Evolutionary conservation across 2,329 filamentous ascomycete genomes (phyloP).

Genomic region (Coniochaeta sp.): DNA sequence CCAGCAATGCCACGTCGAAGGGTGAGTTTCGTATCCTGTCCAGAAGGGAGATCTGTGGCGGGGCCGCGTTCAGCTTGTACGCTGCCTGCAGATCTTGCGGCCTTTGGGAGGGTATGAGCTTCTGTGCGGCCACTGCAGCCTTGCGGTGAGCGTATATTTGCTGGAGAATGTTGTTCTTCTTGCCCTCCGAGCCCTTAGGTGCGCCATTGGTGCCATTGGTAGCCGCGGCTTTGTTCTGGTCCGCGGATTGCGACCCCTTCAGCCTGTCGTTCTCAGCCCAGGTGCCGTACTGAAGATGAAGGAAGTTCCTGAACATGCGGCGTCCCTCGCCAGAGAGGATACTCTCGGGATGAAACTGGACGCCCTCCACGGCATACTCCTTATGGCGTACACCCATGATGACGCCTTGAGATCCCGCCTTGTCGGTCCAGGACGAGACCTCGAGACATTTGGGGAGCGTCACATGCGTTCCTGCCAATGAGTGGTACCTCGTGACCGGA

Average conservation of each 20-base stretch:
- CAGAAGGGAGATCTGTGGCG: conserved; percentile 75
- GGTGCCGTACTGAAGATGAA: conserved; percentile 80
- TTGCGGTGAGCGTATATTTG: conserved; percentile 82
- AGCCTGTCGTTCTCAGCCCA: conserved; percentile 74
- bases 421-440: conserved; percentile 81
- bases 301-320: conserved; percentile 86
- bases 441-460: conserved; percentile 82
- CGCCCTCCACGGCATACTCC: conserved; percentile 83
- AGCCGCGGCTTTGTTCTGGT: conserved; percentile 11
- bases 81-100: conserved; percentile 77
- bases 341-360: conserved; percentile 97
- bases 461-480: conserved; percentile 82
- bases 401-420: conserved; percentile 68
- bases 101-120: conserved; percentile 75
- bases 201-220: not conserved
- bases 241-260: conserved; percentile 25
- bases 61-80: conserved; percentile 77
- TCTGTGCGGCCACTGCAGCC: conserved; percentile 70
- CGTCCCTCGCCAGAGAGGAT: conserved; percentile 88
- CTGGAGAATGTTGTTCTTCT: conserved; percentile 77
- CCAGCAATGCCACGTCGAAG: conserved; percentile 88
- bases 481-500: conserved; percentile 92
- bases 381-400: conserved; percentile 98
- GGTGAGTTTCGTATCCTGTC: conserved; percentile 73
- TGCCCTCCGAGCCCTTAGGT: conserved; percentile 12